Evolutionary conservation across 257 asterid genomes (phyloP).

Genomic region (Nicotiana obtusifolia): DNA sequence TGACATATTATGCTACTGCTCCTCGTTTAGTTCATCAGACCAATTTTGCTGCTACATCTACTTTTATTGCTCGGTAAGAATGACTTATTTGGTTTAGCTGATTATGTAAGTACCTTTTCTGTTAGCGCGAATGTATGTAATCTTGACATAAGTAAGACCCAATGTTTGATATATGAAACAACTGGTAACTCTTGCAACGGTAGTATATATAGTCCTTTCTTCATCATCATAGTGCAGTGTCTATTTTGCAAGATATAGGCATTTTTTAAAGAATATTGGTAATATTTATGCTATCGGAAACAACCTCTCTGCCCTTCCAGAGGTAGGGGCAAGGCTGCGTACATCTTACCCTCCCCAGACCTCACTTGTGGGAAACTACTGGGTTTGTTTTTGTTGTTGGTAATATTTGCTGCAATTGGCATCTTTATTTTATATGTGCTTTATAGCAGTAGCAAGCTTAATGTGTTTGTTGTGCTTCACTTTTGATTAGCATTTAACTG

Average conservation of each 20-base stretch:
- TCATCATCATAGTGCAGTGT: background rate
- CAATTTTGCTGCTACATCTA: constrained; percentile 93
- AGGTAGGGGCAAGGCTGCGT: too few relatives aligned
- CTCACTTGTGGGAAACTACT: too few relatives aligned
- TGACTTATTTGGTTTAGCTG: constrained; percentile 2
- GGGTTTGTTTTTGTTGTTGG: too few relatives aligned
- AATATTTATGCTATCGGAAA: too few relatives aligned
- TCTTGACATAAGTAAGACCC: background rate
- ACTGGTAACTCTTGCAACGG: background rate
- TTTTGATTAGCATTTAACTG: background rate
- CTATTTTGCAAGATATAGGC: background rate
- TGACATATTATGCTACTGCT: constrained; percentile 87
- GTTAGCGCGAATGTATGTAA: background rate
- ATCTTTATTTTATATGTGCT: background rate
- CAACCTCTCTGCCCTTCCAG: too few relatives aligned
- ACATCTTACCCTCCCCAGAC: too few relatives aligned
- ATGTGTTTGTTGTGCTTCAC: background rate
- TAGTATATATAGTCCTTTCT: background rate
- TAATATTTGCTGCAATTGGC: background rate
- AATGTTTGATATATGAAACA: background rate
- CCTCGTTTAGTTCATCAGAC: constrained; percentile 89
- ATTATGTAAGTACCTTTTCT: constrained; percentile 1
- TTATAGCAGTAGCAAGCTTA: background rate
- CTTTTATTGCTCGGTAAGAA: constrained; percentile 89
- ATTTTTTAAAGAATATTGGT: background rate